Conservation (phyloP, 306 rosid species). For the Lagenaria siceraria region DNA sequence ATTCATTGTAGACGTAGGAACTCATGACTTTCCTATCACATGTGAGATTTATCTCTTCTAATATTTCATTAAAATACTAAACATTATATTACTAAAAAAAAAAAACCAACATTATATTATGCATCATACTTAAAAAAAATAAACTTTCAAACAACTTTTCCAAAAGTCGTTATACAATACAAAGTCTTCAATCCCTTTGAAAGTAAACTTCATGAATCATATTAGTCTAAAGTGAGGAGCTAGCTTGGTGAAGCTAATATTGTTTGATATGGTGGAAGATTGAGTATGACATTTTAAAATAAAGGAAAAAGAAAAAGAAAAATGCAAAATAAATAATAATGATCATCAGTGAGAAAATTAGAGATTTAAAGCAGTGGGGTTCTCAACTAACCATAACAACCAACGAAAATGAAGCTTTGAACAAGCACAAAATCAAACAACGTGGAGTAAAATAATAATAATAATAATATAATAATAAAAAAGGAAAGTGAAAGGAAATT, state of each 20-base stretch:
- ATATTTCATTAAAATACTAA: no score
- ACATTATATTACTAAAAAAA: no score
- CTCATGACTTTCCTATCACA: no score
- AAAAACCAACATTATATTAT: no score
- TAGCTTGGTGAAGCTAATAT: not conserved
- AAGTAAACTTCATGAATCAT: not conserved
- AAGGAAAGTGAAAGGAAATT: not conserved
- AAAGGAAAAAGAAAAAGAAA: not conserved
- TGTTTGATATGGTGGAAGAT: not conserved
- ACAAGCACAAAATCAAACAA: constrained; percentile 1
- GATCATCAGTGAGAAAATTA: not conserved
- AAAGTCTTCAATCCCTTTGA: not conserved
- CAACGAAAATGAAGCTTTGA: constrained; percentile 28
- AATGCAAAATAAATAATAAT: not conserved
- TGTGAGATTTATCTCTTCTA: no score
- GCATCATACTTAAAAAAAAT: not conserved
- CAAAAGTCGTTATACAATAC: not conserved
- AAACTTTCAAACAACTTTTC: not conserved
- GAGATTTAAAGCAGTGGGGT: not conserved
- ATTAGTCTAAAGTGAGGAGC: not conserved
- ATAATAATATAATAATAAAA: not conserved
- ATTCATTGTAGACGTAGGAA: no score
- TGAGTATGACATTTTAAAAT: not conserved
- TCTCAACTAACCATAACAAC: constrained; percentile 36
- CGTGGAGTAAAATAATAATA: not conserved